A percentile compares a stretch with the other conserved stretches of the same genome.
phyloP scores from a whole-genome alignment of 805 yeast genomes.

The Helenozyma baotianmanensis region DNA sequence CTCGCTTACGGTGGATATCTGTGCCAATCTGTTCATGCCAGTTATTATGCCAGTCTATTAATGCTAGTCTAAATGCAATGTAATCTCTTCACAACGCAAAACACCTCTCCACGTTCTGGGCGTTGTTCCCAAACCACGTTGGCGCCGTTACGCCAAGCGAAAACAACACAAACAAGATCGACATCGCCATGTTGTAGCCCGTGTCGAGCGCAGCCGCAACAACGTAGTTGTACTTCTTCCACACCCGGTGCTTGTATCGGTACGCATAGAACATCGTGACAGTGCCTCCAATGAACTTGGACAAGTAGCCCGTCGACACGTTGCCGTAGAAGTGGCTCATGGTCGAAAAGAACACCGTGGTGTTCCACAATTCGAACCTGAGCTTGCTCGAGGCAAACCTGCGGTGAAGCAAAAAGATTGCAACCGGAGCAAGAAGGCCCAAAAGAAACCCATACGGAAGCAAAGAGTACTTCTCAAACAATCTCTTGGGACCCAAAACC shows the following conservation, averaged over 20 bases:
- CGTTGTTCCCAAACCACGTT: conserved; percentile 49
- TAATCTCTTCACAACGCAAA: conserved; percentile 34
- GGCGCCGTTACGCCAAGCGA: conserved; percentile 30
- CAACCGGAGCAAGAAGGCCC: conserved; percentile 37
- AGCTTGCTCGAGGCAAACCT: conserved; percentile 18
- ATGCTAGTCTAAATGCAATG: too few species aligned
- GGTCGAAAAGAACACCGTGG: conserved; percentile 46
- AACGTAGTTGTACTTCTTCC: conserved; percentile 44
- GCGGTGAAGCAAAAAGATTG: conserved; percentile 25
- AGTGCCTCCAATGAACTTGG: conserved; percentile 46
- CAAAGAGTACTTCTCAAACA: conserved; percentile 39
- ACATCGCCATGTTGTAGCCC: conserved; percentile 42
- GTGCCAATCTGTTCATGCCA: too few species aligned
- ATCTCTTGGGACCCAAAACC: conserved; percentile 43
- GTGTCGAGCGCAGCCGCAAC: conserved; percentile 51
- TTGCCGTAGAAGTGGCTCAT: conserved; percentile 48
- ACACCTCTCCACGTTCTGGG: conserved; percentile 41
- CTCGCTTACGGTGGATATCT: too few species aligned
- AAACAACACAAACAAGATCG: conserved; percentile 35
- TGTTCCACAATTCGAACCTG: conserved; percentile 38
- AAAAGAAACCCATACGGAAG: conserved; percentile 43
- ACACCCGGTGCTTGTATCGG: conserved; percentile 33
- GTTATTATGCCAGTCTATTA: too few species aligned
- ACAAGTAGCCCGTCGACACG: conserved; percentile 45
- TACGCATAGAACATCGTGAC: conserved; percentile 43